Evolutionary conservation across 1,284 basidiomycete genomes (phyloP).

Genomic region (Papiliotrema flavescens): DNA sequence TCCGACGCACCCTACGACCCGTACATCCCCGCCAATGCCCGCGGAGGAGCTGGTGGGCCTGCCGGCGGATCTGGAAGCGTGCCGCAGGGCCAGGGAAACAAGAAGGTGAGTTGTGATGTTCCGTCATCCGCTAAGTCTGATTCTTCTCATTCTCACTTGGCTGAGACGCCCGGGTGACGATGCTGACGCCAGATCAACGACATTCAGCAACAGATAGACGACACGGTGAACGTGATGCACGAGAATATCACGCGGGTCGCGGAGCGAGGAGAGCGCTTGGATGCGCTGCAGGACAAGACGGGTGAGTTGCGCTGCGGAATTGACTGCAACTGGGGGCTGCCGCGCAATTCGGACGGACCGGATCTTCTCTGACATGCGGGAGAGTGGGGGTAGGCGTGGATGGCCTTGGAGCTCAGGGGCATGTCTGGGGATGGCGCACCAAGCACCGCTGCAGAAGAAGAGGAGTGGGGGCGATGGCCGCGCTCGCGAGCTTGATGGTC

Average conservation of each 20-base stretch:
- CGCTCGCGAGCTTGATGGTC: background rate
- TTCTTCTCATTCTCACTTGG: background rate
- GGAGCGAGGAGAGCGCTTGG: constrained; percentile 89
- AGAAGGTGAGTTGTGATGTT: constrained; percentile 51
- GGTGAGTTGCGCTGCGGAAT: constrained; percentile 66
- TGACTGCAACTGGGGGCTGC: no score
- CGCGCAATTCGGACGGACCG: no score
- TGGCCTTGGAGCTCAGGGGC: no score
- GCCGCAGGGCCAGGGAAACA: constrained; percentile 48
- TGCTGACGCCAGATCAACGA: constrained; percentile 64
- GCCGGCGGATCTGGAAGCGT: constrained; percentile 8
- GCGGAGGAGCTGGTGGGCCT: constrained; percentile 45
- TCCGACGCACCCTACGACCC: constrained; percentile 84
- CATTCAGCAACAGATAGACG: constrained; percentile 91
- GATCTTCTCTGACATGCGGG: no score
- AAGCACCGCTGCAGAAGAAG: background rate
- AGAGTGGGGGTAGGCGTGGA: no score
- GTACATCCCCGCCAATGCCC: constrained; percentile 75
- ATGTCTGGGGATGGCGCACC: no score
- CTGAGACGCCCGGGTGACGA: background rate
- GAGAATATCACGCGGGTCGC: constrained; percentile 66
- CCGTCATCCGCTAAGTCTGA: constrained; percentile 50
- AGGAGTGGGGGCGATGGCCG: background rate
- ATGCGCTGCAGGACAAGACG: constrained; percentile 95
- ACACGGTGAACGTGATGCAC: constrained; percentile 65